Conservation (phyloP, 208 protist genomes). For the Acanthamoeba healyi region DNA sequence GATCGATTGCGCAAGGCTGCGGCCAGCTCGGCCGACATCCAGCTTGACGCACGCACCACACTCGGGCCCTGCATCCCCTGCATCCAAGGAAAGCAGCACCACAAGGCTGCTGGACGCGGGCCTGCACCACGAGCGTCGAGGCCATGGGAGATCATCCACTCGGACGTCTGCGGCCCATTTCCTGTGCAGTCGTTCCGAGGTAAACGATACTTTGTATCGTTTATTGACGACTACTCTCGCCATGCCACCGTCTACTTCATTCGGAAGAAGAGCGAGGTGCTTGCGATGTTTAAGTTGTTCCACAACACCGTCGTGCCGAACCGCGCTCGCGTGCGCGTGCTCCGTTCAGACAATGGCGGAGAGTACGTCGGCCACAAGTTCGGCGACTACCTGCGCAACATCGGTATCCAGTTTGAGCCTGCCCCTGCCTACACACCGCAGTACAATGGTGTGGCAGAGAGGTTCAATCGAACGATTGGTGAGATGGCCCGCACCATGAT, state of each 20-base stretch:
- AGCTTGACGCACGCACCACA: background rate
- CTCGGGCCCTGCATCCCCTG: background rate
- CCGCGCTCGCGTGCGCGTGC: background rate
- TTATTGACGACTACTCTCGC: slow-evolving; percentile 8
- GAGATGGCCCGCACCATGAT: background rate
- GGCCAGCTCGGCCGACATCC: background rate
- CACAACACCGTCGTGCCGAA: background rate
- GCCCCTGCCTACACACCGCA: background rate
- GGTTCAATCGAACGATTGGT: background rate
- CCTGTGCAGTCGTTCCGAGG: background rate
- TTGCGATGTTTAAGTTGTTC: background rate
- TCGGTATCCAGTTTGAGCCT: background rate
- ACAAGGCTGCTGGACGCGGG: background rate
- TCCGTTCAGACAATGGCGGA: background rate
- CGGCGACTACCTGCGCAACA: background rate
- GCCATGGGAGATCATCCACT: background rate
- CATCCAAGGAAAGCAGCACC: background rate
- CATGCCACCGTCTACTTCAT: background rate
- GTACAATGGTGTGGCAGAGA: background rate
- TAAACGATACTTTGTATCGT: background rate
- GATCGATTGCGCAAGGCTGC: background rate
- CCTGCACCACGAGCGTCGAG: background rate
- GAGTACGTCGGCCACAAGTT: background rate
- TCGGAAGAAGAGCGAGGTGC: background rate
- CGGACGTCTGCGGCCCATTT: background rate